Percentiles rank a stretch among this genome's conserved stretches.
phyloP scores from a whole-genome alignment of 768 basidiomycete genomes.

The Russula emetica region DNA sequence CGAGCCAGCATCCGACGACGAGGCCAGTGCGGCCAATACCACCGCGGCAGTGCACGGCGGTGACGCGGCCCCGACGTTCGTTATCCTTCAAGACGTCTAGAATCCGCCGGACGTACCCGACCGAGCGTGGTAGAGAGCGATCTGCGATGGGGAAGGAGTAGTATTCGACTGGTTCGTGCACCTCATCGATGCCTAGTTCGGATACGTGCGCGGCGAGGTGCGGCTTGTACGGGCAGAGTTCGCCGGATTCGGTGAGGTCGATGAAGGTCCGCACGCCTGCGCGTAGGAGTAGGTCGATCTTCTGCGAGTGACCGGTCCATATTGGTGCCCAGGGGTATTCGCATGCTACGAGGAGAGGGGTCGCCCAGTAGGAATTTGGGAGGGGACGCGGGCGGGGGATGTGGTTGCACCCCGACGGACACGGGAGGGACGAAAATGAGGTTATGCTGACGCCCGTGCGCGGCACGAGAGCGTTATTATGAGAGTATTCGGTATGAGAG shows the following conservation, averaged over 20 bases:
- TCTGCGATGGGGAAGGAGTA: slow-evolving; percentile 77
- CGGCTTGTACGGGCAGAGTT: slow-evolving; percentile 61
- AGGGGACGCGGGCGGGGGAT: slow-evolving; percentile 49
- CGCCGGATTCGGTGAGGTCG: slow-evolving; percentile 78
- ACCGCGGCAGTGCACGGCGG: slow-evolving; percentile 76
- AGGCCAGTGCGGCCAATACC: slow-evolving; percentile 67
- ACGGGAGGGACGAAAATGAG: slow-evolving; percentile 10
- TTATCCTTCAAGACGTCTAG: slow-evolving; percentile 59
- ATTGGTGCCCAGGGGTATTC: slow-evolving; percentile 76
- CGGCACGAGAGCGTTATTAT: background rate
- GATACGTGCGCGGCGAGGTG: slow-evolving; percentile 51
- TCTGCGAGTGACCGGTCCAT: slow-evolving; percentile 41
- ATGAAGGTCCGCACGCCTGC: slow-evolving; percentile 78
- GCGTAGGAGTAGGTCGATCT: slow-evolving; percentile 66
- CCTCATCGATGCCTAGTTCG: slow-evolving; percentile 47
- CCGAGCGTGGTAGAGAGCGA: slow-evolving; percentile 58
- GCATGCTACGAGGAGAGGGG: slow-evolving; percentile 65
- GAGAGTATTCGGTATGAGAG: slow-evolving; percentile 10
- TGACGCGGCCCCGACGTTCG: slow-evolving; percentile 51
- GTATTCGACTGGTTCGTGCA: slow-evolving; percentile 49
- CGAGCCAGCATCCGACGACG: slow-evolving; percentile 72
- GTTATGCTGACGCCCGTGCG: background rate
- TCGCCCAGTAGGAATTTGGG: slow-evolving; percentile 86
- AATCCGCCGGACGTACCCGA: slow-evolving; percentile 55
- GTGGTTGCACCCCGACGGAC: slow-evolving; percentile 11